Evolutionary conservation across 2,329 filamentous ascomycete genomes (phyloP), one percentile per base, ranked within the genome.

Genomic region (Thelonectria discophora): DNA sequence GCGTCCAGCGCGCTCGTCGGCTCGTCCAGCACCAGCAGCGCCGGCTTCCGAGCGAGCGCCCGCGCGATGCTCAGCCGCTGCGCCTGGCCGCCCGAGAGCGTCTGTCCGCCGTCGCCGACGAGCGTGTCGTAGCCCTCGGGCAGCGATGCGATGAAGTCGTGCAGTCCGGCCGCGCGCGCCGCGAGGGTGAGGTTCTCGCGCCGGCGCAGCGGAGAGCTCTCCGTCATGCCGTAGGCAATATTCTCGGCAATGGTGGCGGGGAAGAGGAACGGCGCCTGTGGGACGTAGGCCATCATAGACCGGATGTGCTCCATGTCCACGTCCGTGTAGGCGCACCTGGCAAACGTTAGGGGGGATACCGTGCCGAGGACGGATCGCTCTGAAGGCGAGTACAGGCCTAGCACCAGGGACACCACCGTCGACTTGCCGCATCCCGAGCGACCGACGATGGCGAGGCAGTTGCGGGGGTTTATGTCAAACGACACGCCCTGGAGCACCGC

Each of bases 361-460:
- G 30, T 56, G 10, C 55, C 54, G 40, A 60, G 18, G 7, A 56
- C 20, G 1, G 62, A 20, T 1, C 49, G 8, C 48, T 57, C 3
- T 39, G 48, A n/a, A 0, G 84, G 81, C 2, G 75, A 66, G 67
- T 95, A 93, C 0, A 97, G 81, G 1, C 90, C 87, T 4, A 96
- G 78, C 0, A 98, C 80, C 0, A 98, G 79, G 0, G 90, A 86
- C 0, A 90, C 84, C 37, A 97, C 82, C 0, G 94, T 97, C 13
- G 90, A 94, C 78, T 99, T 98, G 1, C 95, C 94, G n/a, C 90
- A 92, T 0, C 95, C 94, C 0, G 93, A 97, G 1, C 86, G 79
- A 1, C 94, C 94, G 2, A 96, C 93, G 18, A 98, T 87, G 2
- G 92, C 93, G 0, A 89, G 89, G 66, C 87, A 91, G 4, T 85